Evolutionary conservation across 2,329 filamentous ascomycete genomes (phyloP), one percentile per base, ranked within the genome.

Genomic region (Alternaria incomplexa): DNA sequence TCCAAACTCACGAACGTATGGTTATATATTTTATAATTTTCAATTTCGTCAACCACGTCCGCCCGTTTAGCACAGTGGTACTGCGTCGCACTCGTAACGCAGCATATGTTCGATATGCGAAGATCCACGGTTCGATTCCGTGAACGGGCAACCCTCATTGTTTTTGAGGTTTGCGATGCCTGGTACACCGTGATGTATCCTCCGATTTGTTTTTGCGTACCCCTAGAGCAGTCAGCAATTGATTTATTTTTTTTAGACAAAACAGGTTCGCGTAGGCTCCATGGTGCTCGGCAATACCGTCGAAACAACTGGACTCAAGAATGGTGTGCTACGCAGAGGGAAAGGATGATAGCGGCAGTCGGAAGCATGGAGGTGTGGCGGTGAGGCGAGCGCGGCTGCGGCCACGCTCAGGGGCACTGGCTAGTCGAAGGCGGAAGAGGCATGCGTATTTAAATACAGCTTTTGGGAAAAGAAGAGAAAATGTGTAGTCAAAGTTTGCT

Each of bases 51-150:
- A 52, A 36, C 48, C 13, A 28, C 26, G 36, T 17, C 30, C 48
- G 61, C 61, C 61, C 61, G 51, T 20, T 63, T 63, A 58, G 61
- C 61, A 60, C 58, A 63, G 61, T 60, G 61, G 61, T 63, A 63
- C 61, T 60, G 61, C 61, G 61, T 63, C 61, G 61, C 61, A 63
- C 61, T 63, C 61, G 61, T 63, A 63, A 20, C 53, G 53, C 53
- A 56, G 26, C 48, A 52, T 50, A 44, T 44, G 53, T 26, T 28
- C 28, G 58, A 61, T 51, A 61, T 61, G 58, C 58, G 58, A 61
- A 61, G 58, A 61, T 46, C 58, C 36, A 25, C 58, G 58, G 58
- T 61, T 61, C 58, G 58, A 61, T 61, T 61, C 58, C 58, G 58
- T 25, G 36, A 61, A 20, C 40, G 58, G 58, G 58, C 58, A 59